A percentile compares a stretch with the other conserved stretches of the same genome.
These are phyloP conservation scores for Boechera stricta DNA, from an alignment of 345 rosid genomes.

Conservation along the genomic window DNA sequence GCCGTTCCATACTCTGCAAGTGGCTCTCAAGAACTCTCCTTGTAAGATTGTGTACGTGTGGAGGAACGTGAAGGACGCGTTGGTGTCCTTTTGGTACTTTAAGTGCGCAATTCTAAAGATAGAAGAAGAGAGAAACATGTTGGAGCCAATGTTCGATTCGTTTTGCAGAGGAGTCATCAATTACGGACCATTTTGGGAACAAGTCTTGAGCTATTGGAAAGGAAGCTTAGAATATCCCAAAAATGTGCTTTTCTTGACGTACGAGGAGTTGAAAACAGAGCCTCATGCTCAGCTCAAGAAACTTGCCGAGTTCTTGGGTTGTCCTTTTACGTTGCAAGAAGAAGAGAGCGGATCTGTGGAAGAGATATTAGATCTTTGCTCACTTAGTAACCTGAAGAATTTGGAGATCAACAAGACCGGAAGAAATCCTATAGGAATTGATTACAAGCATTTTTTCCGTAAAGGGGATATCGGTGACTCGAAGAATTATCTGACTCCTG, in stretches of 20 bases:
- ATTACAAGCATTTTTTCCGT: slow-evolving; percentile 13
- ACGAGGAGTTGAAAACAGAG: slow-evolving; percentile 42
- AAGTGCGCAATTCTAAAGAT: not conserved
- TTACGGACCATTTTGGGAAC: slow-evolving; percentile 44
- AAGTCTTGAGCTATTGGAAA: slow-evolving; percentile 34
- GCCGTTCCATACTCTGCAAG: slow-evolving; percentile 28
- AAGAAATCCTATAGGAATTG: not conserved
- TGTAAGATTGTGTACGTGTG: slow-evolving; percentile 42
- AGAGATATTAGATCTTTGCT: slow-evolving; percentile 27
- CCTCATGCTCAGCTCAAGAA: slow-evolving; percentile 13
- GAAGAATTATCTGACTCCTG: slow-evolving; percentile 20
- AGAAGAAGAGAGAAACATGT: not conserved
- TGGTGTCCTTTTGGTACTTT: slow-evolving; percentile 45
- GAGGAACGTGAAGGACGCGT: slow-evolving; percentile 41
- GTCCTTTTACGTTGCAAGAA: slow-evolving; percentile 34
- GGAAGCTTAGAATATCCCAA: slow-evolving; percentile 27
- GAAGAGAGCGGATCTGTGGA: slow-evolving; percentile 17
- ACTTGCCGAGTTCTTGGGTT: slow-evolving; percentile 45
- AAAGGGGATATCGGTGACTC: slow-evolving; percentile 30
- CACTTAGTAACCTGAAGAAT: slow-evolving; percentile 10
- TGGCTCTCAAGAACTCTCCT: slow-evolving; percentile 7
- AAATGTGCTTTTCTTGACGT: not conserved
- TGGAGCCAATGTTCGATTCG: slow-evolving; percentile 42
- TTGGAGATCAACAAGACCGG: slow-evolving; percentile 38
- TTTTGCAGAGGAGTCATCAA: slow-evolving; percentile 38